Evolutionary conservation across 2,329 filamentous ascomycete genomes (phyloP), one percentile per base, ranked within the genome.

Genomic region (Cyphellophora europaea): DNA sequence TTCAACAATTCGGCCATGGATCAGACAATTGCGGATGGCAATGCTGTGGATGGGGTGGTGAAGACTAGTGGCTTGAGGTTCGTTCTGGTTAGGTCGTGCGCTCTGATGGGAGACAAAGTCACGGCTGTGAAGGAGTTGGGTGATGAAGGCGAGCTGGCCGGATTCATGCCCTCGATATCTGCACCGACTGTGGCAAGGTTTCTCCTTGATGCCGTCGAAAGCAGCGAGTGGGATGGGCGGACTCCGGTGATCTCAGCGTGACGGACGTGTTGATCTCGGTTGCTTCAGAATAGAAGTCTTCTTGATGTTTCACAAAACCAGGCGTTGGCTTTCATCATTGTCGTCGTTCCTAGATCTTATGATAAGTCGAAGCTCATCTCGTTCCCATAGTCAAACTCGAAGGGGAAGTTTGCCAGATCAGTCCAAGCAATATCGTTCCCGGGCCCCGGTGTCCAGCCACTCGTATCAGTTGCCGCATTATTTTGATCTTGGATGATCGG

Each of bases 211-310:
- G 64, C 58, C 2, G 57, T 56, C 1, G 63, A 64, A 49, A 56
- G 47, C 19, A 43, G 47, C 3, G 49, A 57, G 5, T 72, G 62
- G 59, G 56, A 66, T 44, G 51, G 58, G 5, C 57, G 36, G 23
- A 56, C 65, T 2, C 67, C 68, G 3, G 65, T 72, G 2, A 59
- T 72, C 36, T 56, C 61, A 11, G 67, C 68, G 40, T 62, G 45
- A 48, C 33, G 11, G 23, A 5, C 5, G 17, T 16, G 21, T n/a
- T n/a, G n/a, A n/a, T n/a, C n/a, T n/a, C n/a, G n/a, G n/a, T n/a
- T n/a, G n/a, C n/a, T n/a, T n/a, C n/a, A n/a, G n/a, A n/a, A n/a
- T n/a, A n/a, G n/a, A n/a, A n/a, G n/a, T n/a, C n/a, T n/a, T n/a
- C n/a, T n/a, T n/a, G n/a, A n/a, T n/a, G n/a, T n/a, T n/a, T n/a